phyloP scores from a whole-genome alignment of 305 asterid genomes.

The Fraxinus albicans region DNA sequence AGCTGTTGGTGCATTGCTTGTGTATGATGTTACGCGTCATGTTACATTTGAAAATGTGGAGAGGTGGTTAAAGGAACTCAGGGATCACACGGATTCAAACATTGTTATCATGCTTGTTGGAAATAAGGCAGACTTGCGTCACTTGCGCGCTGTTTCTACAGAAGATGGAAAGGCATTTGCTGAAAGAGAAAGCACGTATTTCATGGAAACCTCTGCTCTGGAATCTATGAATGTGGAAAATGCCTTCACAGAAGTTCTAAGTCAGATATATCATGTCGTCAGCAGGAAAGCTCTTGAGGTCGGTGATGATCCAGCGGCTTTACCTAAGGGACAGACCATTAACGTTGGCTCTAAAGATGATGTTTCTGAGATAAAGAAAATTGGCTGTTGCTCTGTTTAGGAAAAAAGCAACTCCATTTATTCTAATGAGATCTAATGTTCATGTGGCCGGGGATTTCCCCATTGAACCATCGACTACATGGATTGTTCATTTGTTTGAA shows the following conservation, averaged over 20 bases:
- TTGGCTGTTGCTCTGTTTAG: slow-evolving; percentile 62
- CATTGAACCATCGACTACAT: slow-evolving; percentile 21
- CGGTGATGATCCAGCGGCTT: slow-evolving; percentile 51
- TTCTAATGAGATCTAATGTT: slow-evolving; percentile 9
- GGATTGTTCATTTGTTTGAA: slow-evolving; percentile 6
- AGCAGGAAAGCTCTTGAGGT: slow-evolving; percentile 67
- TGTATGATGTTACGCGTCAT: slow-evolving; percentile 67
- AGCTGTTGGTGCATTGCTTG: slow-evolving; percentile 65
- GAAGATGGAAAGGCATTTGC: slow-evolving; percentile 58
- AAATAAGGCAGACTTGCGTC: slow-evolving; percentile 64
- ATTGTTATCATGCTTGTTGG: slow-evolving; percentile 67
- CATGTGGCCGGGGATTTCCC: not conserved
- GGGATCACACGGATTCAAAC: slow-evolving; percentile 62
- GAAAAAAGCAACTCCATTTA: slow-evolving; percentile 2
- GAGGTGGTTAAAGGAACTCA: slow-evolving; percentile 70
- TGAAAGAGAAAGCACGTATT: slow-evolving; percentile 54
- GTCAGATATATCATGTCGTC: slow-evolving; percentile 57
- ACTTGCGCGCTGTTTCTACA: slow-evolving; percentile 58
- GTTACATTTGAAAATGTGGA: slow-evolving; percentile 68
- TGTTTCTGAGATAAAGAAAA: slow-evolving; percentile 62
- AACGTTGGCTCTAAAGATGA: slow-evolving; percentile 59
- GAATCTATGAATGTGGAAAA: slow-evolving; percentile 62
- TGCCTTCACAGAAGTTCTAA: slow-evolving; percentile 67
- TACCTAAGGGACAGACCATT: slow-evolving; percentile 65
- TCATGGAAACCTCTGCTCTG: slow-evolving; percentile 66